A percentile compares a stretch with the other conserved stretches of the same genome.
Conservation (phyloP, 208 protist species). For the Acanthamoeba comandoni region DNA sequence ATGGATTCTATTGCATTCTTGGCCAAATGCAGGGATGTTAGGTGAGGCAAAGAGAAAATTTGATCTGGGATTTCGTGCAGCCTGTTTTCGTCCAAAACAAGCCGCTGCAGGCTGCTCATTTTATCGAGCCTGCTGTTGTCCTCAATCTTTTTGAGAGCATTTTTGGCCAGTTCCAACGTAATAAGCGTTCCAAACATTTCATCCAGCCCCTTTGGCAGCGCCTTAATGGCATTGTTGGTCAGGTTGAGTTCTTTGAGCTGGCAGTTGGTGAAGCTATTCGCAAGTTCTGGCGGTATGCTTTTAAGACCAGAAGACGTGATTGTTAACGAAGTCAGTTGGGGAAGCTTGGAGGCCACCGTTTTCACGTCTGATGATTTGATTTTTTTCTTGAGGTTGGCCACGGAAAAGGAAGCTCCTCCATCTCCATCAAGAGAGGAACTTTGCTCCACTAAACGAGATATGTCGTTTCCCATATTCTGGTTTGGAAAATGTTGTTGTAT, state of each 20-base stretch:
- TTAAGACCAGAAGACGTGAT: conserved; percentile 47
- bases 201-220: conserved; percentile 63
- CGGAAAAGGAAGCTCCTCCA: conserved; percentile 49
- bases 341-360: conserved; percentile 39
- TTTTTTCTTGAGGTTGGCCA: conserved; percentile 70
- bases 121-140: conserved; percentile 30
- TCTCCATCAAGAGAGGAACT: conserved; percentile 54
- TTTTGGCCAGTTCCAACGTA: conserved; percentile 52
- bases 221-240: conserved; percentile 56
- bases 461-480: conserved; percentile 68
- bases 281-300: conserved; percentile 55
- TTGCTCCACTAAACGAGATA: conserved; percentile 44
- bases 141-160: conserved; percentile 28
- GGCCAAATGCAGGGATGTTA: conserved; percentile 60
- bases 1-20: conserved; percentile 59
- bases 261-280: conserved; percentile 54
- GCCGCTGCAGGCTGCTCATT: conserved; percentile 32
- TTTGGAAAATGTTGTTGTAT: background rate
- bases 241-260: conserved; percentile 64
- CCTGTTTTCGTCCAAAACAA: conserved; percentile 64
- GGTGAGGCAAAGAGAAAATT: conserved; percentile 49
- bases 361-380: conserved; percentile 61
- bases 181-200: conserved; percentile 48
- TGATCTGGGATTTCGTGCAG: conserved; percentile 27
- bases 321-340: conserved; percentile 33